Base-by-base conservation (phyloP, 495 filamentous ascomycete species). In the Penicillium paxilli region DNA sequence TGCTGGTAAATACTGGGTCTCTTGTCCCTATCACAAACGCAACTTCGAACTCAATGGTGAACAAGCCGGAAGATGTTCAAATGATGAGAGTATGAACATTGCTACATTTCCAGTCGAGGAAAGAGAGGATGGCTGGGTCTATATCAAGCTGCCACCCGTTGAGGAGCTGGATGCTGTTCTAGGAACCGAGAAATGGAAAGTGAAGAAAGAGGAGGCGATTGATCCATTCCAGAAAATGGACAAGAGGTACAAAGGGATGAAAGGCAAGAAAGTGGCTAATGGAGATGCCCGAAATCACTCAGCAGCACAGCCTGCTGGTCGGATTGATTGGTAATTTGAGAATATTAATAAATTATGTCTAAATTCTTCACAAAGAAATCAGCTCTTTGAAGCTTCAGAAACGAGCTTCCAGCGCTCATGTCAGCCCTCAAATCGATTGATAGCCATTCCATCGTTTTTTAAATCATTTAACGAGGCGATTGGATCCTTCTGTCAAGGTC, bases 1-100 rank as follows among this genome's bases (percentile, higher is more conserved):
- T 67, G 51, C 68, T 12, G 66, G 67, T 48, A 84, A 87, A 44
- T 87, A 90, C 24, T 96, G 87, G 86, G 85, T 98, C 3, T 89
- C 86, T 2, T 98, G 92, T 69, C 93, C 93, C 2, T 85, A 87
- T 69, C 93, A 98, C 76, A 98, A 98, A 75, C 85, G 89, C 51
- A 96, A 96, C 71, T 98, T 87, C 66, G 83, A 88, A 55, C 83
- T 97, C 17, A 79, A 80, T 37, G 87, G 87, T 40, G 74, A 79
- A 52, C 73, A 85, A 54, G 80, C 82, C 0, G 93, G 93, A 0
- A 73, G 76, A 14, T 96, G 93, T 72, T 82, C 78, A 4, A 96
- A 89, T 59, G 92, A 96, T 67, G 77, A 81, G 24, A 74, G 71
- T 12, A 75, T 96, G 48, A 92, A 86, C 51, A 91, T 98, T 60